These are phyloP conservation scores for Aspergillus sojae DNA, from an alignment of 2,329 filamentous ascomycete genomes.

Conservation along the genomic window DNA sequence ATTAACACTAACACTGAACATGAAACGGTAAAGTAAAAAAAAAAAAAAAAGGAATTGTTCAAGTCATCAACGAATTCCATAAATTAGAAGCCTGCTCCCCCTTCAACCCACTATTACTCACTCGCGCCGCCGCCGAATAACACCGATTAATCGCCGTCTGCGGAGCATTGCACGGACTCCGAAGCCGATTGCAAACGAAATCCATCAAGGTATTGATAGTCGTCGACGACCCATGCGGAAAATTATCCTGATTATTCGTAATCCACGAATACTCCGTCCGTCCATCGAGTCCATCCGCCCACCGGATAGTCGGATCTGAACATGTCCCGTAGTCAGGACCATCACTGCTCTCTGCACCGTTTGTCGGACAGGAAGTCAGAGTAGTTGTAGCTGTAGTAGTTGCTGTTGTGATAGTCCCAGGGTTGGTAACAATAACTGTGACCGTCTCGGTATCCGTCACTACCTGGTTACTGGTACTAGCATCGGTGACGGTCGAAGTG, in stretches of 20 bases:
- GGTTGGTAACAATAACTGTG: background rate
- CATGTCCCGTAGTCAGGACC: slow-evolving; percentile 8
- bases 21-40: background rate
- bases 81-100: slow-evolving; percentile 22
- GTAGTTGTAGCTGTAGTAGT: slow-evolving; percentile 32
- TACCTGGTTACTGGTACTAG: background rate
- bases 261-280: slow-evolving; percentile 11
- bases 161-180: slow-evolving; percentile 21
- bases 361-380: background rate
- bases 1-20: background rate
- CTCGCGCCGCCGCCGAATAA: slow-evolving; percentile 12
- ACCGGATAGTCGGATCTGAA: slow-evolving; percentile 1
- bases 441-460: background rate
- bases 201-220: slow-evolving; percentile 13
- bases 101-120: slow-evolving; percentile 6
- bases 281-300: slow-evolving; percentile 15
- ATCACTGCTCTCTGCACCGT: background rate
- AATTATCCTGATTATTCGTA: slow-evolving; percentile 19
- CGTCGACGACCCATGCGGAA: slow-evolving; percentile 15
- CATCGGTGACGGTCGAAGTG: background rate
- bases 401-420: background rate
- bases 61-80: slow-evolving; percentile 25
- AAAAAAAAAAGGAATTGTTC: background rate
- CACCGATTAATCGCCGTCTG: slow-evolving; percentile 20
- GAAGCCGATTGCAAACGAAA: slow-evolving; percentile 24